These are phyloP conservation scores for Aechmea fasciata DNA, from an alignment of 176 grass and related monocot species.

Conservation along the genomic window DNA sequence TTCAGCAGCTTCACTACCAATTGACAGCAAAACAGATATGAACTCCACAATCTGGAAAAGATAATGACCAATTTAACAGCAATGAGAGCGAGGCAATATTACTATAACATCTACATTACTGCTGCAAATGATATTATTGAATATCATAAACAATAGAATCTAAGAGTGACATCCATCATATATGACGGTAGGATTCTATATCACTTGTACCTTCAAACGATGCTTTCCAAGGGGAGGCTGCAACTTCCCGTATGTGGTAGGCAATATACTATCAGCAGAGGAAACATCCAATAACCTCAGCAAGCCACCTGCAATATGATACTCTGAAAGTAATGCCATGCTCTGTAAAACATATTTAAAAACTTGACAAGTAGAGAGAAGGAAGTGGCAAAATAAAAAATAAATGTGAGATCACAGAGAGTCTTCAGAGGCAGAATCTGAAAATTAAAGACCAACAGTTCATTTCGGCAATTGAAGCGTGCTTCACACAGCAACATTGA, in stretches of 20 bases:
- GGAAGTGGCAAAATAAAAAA: too few species aligned
- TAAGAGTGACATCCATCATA: not conserved
- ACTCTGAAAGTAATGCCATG: slow-evolving; percentile 4
- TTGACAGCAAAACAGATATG: slow-evolving; percentile 86
- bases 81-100: not conserved
- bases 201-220: slow-evolving; percentile 63
- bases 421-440: too few species aligned
- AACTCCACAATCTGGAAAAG: slow-evolving; percentile 83
- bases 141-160: not conserved
- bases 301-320: slow-evolving; percentile 53
- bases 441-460: too few species aligned
- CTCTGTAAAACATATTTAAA: not conserved
- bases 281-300: slow-evolving; percentile 73
- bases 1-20: slow-evolving; percentile 89
- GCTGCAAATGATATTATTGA: not conserved
- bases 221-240: slow-evolving; percentile 88
- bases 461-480: too few species aligned
- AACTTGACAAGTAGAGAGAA: too few species aligned
- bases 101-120: not conserved
- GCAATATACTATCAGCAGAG: slow-evolving; percentile 49
- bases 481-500: too few species aligned
- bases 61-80: slow-evolving; percentile 18
- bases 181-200: not conserved
- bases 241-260: slow-evolving; percentile 78
- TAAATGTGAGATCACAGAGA: too few species aligned